Conservation (phyloP, 2,329 filamentous ascomycete genomes). For the Nothomitra cinnamomea region DNA sequence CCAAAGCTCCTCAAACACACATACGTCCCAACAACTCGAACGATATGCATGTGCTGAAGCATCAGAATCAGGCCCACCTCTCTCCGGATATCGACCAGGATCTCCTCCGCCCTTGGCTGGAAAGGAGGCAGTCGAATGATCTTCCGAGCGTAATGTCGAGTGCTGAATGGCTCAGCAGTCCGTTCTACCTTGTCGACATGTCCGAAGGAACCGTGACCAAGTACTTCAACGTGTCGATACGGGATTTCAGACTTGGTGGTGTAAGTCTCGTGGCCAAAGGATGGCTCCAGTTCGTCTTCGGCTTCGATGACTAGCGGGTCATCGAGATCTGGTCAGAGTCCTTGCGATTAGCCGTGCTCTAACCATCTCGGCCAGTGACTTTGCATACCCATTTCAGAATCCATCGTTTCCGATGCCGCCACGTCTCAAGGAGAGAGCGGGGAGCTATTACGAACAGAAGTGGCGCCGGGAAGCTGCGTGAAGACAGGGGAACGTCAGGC, state of each 20-base stretch:
- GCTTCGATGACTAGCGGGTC: no score
- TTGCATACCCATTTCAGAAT: no score
- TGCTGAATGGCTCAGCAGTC: not conserved
- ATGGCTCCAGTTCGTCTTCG: no score
- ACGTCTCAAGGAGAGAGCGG: no score
- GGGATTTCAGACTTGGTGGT: not conserved
- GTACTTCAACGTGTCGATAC: not conserved
- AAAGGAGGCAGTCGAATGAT: not conserved
- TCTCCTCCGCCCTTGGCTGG: not conserved
- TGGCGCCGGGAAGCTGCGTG: no score
- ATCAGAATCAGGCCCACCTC: not conserved
- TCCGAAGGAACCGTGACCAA: not conserved
- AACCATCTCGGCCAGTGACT: no score
- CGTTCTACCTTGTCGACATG: not conserved
- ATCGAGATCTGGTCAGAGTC: no score
- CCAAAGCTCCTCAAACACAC: not conserved
- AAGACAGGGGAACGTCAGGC: no score
- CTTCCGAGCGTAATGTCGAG: not conserved
- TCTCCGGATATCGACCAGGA: not conserved
- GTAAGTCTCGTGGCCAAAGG: not conserved
- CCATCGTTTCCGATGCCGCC: no score
- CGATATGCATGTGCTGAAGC: not conserved
- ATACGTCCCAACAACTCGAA: not conserved
- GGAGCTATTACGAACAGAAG: no score
- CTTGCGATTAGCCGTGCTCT: no score